A percentile compares a stretch with the other conserved stretches of the same genome.
phyloP scores from a whole-genome alignment of 129 eudicot species.

The carrot (Daucus carota) region DNA sequence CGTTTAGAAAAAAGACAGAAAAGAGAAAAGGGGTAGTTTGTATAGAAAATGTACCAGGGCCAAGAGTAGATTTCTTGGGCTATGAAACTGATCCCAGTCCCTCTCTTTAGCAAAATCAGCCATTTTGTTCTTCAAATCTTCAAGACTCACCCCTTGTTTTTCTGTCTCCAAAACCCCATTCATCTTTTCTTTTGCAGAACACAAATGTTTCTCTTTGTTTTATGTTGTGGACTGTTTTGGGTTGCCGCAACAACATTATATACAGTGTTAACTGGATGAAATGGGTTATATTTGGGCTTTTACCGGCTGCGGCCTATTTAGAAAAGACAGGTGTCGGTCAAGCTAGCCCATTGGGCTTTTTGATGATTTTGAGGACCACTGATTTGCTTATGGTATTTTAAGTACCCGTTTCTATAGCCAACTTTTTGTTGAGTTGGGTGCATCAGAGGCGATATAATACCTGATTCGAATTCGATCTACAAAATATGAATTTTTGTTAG shows the following conservation, averaged over 20 bases:
- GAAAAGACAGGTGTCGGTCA: background rate
- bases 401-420: too few relatives aligned
- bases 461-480: too few relatives aligned
- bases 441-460: too few relatives aligned
- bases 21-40: background rate
- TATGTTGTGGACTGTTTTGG: background rate
- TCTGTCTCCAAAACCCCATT: slow-evolving; percentile 17
- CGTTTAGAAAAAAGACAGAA: too few relatives aligned
- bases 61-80: slow-evolving; percentile 72
- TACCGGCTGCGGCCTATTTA: background rate
- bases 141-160: slow-evolving; percentile 31
- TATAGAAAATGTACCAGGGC: slow-evolving; percentile 42
- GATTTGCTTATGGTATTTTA: background rate
- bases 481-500: too few relatives aligned
- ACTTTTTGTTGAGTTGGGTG: too few relatives aligned
- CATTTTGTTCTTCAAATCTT: slow-evolving; percentile 50
- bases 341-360: background rate
- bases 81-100: slow-evolving; percentile 82
- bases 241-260: background rate
- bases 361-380: background rate
- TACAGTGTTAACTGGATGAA: background rate
- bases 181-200: slow-evolving; percentile 19
- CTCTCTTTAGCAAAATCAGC: slow-evolving; percentile 63
- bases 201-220: too few relatives aligned
- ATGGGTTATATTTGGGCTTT: background rate